A percentile compares a stretch with the other conserved stretches of the same genome.
phyloP scores from a whole-genome alignment of 495 filamentous ascomycete species.

The Penicillium crystallinum region DNA sequence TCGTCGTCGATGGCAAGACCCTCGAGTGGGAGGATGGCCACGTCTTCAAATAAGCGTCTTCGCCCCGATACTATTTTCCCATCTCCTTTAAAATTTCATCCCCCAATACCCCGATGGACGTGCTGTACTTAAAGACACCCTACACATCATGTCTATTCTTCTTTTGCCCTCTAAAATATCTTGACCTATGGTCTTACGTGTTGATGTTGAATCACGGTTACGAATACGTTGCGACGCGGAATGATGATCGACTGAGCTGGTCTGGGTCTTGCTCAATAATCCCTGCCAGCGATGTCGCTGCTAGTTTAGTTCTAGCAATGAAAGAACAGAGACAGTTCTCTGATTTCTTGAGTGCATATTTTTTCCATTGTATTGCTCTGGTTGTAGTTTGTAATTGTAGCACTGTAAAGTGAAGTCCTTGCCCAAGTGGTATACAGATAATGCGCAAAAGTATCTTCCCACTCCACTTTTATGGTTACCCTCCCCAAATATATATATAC shows the following conservation, averaged over 20 bases:
- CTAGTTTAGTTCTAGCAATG: constrained; percentile 21
- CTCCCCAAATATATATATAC: no score
- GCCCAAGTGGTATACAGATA: no score
- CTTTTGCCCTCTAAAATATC: constrained; percentile 12
- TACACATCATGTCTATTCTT: constrained; percentile 6
- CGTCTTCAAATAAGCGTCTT: constrained; percentile 88
- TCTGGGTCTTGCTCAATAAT: constrained; percentile 1
- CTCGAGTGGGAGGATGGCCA: constrained; percentile 80
- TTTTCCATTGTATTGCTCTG: background rate
- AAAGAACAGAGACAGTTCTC: constrained; percentile 12
- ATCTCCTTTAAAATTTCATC: constrained; percentile 10
- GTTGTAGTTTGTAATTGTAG: no score
- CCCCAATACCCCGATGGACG: constrained; percentile 21
- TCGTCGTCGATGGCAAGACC: constrained; percentile 73
- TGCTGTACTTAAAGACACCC: constrained; percentile 6
- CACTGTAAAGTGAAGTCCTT: no score
- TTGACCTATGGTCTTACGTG: constrained; percentile 19
- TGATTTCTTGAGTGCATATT: constrained; percentile 2
- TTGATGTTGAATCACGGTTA: constrained; percentile 31
- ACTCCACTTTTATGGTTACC: no score
- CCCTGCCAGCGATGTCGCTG: constrained; percentile 8
- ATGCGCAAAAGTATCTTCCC: no score
- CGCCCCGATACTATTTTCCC: constrained; percentile 3
- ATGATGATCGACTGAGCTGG: constrained; percentile 21
- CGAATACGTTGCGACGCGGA: constrained; percentile 29